A percentile compares a stretch with the other conserved stretches of the same genome.
phyloP scores from a whole-genome alignment of 192 early-diverging fungal genomes.

The Entomortierella parvispora region DNA sequence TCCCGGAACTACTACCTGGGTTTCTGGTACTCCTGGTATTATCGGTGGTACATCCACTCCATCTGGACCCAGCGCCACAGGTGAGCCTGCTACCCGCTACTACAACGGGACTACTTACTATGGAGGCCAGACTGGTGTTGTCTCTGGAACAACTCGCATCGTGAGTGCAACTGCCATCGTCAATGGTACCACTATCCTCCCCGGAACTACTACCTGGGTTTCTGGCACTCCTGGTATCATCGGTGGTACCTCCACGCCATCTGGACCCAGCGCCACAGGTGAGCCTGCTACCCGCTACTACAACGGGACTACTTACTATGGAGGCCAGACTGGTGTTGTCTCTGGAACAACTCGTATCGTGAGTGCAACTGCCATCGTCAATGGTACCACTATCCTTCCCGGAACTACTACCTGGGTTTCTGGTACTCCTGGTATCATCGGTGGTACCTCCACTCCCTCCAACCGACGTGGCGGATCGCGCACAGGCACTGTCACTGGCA shows the following conservation, averaged over 20 bases:
- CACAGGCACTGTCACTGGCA: conserved; percentile 5
- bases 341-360: background rate
- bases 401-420: conserved; percentile 17
- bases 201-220: conserved; percentile 10
- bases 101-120: too few species aligned
- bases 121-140: too few species aligned
- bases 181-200: conserved; percentile 2
- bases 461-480: background rate
- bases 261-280: background rate
- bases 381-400: conserved; percentile 5
- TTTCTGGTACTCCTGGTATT: conserved; percentile 11
- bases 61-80: background rate
- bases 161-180: conserved; percentile 8
- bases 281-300: too few species aligned
- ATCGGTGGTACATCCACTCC: conserved; percentile 4
- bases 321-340: too few species aligned
- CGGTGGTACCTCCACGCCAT: conserved; percentile 3
- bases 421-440: conserved; percentile 9
- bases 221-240: conserved; percentile 11
- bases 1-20: conserved; percentile 6
- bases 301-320: too few species aligned
- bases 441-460: conserved; percentile 5
- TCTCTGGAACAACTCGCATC: too few species aligned
- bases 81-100: too few species aligned
- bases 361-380: conserved; percentile 5